phyloP scores from a whole-genome alignment of 192 early-diverging fungal genomes.

The Hyaloraphidium curvatum region DNA sequence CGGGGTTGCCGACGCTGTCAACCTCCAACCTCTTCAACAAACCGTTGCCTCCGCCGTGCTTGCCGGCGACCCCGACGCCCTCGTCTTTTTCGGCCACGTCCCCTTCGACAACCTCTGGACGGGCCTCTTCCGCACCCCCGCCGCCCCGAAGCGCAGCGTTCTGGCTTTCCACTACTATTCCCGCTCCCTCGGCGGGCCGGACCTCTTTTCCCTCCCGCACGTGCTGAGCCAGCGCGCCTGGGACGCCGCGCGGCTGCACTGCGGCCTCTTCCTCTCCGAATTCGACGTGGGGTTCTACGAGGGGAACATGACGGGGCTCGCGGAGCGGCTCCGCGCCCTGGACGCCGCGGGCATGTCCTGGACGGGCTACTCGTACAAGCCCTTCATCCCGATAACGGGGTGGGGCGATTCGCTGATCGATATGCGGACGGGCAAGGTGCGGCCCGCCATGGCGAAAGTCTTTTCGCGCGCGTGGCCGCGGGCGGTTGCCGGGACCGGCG shows the following conservation, averaged over 20 bases:
- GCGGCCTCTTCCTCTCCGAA: slow-evolving; percentile 29
- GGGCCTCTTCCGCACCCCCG: slow-evolving; percentile 28
- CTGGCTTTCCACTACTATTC: slow-evolving; percentile 35
- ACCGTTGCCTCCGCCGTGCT: slow-evolving; percentile 24
- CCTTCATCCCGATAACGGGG: too few relatives aligned
- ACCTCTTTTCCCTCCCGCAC: slow-evolving; percentile 14
- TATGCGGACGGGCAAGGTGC: too few relatives aligned
- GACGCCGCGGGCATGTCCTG: slow-evolving; percentile 25
- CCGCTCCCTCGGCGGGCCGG: slow-evolving; percentile 23
- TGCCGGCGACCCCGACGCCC: slow-evolving; percentile 23
- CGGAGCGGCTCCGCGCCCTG: slow-evolving; percentile 15
- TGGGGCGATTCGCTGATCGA: too few relatives aligned
- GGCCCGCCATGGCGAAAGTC: too few relatives aligned
- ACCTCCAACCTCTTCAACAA: slow-evolving; percentile 31
- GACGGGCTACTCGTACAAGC: slow-evolving; percentile 36
- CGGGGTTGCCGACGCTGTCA: slow-evolving; percentile 17
- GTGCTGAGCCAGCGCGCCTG: slow-evolving; percentile 18
- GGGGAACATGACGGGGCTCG: slow-evolving; percentile 6
- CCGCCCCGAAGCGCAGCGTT: slow-evolving; percentile 23
- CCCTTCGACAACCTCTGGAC: slow-evolving; percentile 25
- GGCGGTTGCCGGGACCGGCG: too few relatives aligned
- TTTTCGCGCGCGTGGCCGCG: too few relatives aligned
- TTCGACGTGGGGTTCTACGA: slow-evolving; percentile 25
- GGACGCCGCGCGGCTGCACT: slow-evolving; percentile 22
- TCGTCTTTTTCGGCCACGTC: slow-evolving; percentile 34